Evolutionary conservation across 352 stramenopile species (phyloP).

Genomic region (Thalassiosira mediterranea): DNA sequence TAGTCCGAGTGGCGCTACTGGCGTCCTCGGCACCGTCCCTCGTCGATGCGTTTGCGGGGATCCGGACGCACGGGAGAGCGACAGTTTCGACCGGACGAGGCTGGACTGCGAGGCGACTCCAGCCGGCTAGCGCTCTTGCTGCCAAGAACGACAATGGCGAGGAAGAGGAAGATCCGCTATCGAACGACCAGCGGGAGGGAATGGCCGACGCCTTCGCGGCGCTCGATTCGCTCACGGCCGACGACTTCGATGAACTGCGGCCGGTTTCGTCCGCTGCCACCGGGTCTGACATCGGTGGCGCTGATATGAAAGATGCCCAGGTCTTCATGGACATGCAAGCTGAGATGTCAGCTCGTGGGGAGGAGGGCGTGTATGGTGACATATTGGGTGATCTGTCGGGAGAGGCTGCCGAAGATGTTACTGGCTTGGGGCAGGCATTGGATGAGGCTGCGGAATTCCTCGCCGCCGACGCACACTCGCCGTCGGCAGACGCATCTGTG

Average conservation of each 20-base stretch:
- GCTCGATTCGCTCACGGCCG: constrained; percentile 35
- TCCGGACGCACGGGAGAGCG: constrained; percentile 19
- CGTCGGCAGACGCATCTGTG: constrained; percentile 13
- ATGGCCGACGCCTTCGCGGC: constrained; percentile 53
- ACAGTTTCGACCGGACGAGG: background rate
- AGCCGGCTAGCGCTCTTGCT: background rate
- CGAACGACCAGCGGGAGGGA: constrained; percentile 48
- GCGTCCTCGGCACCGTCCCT: constrained; percentile 7
- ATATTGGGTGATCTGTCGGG: constrained; percentile 38
- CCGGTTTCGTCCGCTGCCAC: constrained; percentile 7
- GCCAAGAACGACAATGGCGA: constrained; percentile 20
- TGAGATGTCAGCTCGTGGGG: constrained; percentile 31
- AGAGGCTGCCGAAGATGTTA: constrained; percentile 23
- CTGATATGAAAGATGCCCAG: no score
- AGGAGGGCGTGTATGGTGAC: constrained; percentile 44
- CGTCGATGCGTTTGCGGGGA: constrained; percentile 20
- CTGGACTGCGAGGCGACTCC: background rate
- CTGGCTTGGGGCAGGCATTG: constrained; percentile 29
- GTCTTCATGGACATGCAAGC: constrained; percentile 45
- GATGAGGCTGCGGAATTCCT: constrained; percentile 22
- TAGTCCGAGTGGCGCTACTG: constrained; percentile 8
- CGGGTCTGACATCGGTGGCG: background rate
- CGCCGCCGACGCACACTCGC: constrained; percentile 1
- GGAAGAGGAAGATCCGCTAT: constrained; percentile 17
- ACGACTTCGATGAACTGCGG: constrained; percentile 47